Base-by-base conservation (phyloP, 2,329 filamentous ascomycete genomes). In the Acrocalymma vagum region DNA sequence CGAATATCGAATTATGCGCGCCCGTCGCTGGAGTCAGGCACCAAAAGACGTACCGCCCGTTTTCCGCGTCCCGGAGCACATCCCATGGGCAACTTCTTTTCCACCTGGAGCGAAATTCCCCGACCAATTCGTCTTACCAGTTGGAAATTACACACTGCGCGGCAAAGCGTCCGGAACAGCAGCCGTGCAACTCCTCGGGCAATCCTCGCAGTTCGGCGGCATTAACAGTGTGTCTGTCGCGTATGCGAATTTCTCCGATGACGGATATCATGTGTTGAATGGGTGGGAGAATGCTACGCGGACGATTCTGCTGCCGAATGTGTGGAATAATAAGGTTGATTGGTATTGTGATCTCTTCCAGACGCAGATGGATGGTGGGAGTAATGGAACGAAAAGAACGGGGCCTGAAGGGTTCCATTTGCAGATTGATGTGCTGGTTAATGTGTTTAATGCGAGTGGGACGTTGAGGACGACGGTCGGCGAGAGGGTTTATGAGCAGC, bases 361-460 rank as follows among this genome's bases (percentile, higher is more conserved):
- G 13, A 69, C 53, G 1, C n/a, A n/a, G n/a, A n/a, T n/a, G n/a
- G n/a, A n/a, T n/a, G 72, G 71, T 0, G 44, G 43, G 5, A 49
- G 41, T 0, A 45, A 53, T 5, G 61, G 53, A 2, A 71, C 60
- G 2, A 76, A 75, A 53, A 67, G 59, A 33, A 76, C 72, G 0
- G 62, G 67, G 4, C 54, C 61, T 0, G 62, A 54, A 3, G 71
- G 72, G 3, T 72, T 75, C 16, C 67, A 72, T 33, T 34, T 74
- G 22, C 40, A 46, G 3, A 71, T 72, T 18, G 63, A 75, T 54
- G 61, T 56, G 4, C 24, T 70, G 42, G 47, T 40, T 3, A 75
- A 74, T 30, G 58, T 70, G 0, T 74, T 74, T 45, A 43, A 69
- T 8, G 70, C 71, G 0, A 74, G 66, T 41, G 73, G 73, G 0